Conservation (phyloP, 495 filamentous ascomycete species). For the Geopyxis carbonaria region DNA sequence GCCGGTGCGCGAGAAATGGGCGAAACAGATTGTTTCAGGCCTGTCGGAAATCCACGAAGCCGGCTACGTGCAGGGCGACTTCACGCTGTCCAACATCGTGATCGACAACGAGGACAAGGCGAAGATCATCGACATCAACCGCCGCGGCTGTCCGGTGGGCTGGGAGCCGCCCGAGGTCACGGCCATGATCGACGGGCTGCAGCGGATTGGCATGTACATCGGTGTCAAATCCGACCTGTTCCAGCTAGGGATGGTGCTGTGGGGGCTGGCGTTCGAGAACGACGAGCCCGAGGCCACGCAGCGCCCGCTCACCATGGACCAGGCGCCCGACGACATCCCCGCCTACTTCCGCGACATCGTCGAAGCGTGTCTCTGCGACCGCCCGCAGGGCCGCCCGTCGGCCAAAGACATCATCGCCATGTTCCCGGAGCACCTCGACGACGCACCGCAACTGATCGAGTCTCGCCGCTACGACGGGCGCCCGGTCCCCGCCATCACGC, state of each 20-base stretch:
- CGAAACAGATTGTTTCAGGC: slow-evolving; percentile 77
- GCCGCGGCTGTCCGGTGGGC: slow-evolving; percentile 84
- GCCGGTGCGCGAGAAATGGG: slow-evolving; percentile 72
- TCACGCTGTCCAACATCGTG: slow-evolving; percentile 93
- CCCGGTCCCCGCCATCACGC: too few relatives aligned
- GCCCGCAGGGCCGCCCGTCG: slow-evolving; percentile 37
- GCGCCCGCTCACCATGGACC: slow-evolving; percentile 45
- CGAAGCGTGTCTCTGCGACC: slow-evolving; percentile 38
- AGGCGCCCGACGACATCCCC: slow-evolving; percentile 34
- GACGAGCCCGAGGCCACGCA: slow-evolving; percentile 75
- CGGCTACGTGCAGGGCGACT: slow-evolving; percentile 94
- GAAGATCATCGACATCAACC: slow-evolving; percentile 96
- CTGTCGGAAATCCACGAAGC: slow-evolving; percentile 87
- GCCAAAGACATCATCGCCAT: slow-evolving; percentile 39
- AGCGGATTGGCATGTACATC: slow-evolving; percentile 94
- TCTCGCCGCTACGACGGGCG: too few relatives aligned
- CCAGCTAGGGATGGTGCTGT: slow-evolving; percentile 93
- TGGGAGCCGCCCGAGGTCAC: slow-evolving; percentile 95
- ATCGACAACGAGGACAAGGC: slow-evolving; percentile 72
- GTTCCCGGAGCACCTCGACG: slow-evolving; percentile 29
- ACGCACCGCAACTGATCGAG: neutral
- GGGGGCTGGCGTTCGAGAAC: slow-evolving; percentile 70
- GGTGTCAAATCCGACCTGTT: slow-evolving; percentile 93
- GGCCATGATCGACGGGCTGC: slow-evolving; percentile 72
- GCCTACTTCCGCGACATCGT: slow-evolving; percentile 43